Conservation (phyloP, 1,139 yeast species). For the Suhomyces bribrorum region DNA sequence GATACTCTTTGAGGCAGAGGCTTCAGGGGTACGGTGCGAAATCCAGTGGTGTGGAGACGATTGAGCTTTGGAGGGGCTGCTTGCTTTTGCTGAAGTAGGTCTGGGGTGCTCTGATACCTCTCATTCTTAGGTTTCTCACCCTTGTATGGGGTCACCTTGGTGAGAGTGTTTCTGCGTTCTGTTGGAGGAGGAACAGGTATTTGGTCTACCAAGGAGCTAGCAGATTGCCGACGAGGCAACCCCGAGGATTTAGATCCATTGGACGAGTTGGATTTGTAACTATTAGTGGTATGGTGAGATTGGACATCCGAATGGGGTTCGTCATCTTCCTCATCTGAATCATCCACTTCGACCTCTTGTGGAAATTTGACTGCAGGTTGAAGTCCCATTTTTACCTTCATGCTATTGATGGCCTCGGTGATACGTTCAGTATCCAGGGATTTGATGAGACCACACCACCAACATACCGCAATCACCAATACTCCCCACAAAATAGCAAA, state of each 20-base stretch:
- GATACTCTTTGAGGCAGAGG: conserved; percentile 3
- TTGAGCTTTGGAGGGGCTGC: conserved; percentile 14
- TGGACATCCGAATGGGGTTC: neutral
- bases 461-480: conserved; percentile 26
- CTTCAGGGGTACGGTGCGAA: conserved; percentile 7
- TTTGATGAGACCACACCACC: conserved; percentile 36
- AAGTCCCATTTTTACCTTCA: conserved; percentile 13
- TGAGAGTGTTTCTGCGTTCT: conserved; percentile 22
- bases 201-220: conserved; percentile 3
- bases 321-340: conserved; percentile 10
- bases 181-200: conserved; percentile 13
- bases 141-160: conserved; percentile 29
- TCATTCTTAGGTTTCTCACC: conserved; percentile 14
- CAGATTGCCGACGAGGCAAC: conserved; percentile 1
- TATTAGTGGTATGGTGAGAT: neutral
- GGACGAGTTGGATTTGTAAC: conserved; percentile 3
- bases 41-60: conserved; percentile 17
- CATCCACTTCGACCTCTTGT: conserved; percentile 5
- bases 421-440: conserved; percentile 22
- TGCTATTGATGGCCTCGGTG: conserved; percentile 10
- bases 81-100: conserved; percentile 12
- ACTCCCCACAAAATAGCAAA: conserved; percentile 28
- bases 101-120: conserved; percentile 21
- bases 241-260: conserved; percentile 1
- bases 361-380: conserved; percentile 2